These are phyloP conservation scores for Rhododendron kiyosumense DNA, from an alignment of 148 eudicot genomes.

Conservation along the genomic window DNA sequence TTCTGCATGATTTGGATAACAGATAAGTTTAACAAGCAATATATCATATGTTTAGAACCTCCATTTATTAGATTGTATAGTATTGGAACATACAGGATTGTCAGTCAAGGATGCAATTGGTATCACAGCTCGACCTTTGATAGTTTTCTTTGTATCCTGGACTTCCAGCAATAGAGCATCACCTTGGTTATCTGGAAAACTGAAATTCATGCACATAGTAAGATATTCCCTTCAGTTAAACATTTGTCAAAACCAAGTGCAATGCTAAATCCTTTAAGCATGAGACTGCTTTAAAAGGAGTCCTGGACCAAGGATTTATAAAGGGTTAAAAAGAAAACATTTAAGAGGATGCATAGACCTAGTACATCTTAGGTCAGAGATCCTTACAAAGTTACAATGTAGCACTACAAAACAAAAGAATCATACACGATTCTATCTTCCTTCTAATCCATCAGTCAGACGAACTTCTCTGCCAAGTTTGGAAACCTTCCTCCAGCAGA, in stretches of 20 bases:
- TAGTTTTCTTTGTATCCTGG: constrained; percentile 45
- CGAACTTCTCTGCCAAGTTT: not conserved
- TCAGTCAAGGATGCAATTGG: constrained; percentile 61
- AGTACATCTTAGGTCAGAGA: not conserved
- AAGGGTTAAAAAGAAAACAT: not conserved
- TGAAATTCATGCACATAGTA: constrained; percentile 25
- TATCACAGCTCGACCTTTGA: constrained; percentile 66
- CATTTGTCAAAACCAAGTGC: not conserved
- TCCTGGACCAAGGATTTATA: not conserved
- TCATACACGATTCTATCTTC: not conserved
- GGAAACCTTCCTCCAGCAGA: not conserved
- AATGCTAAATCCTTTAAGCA: not conserved
- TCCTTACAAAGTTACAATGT: no score
- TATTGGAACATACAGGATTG: constrained; percentile 47
- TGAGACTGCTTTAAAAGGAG: not conserved
- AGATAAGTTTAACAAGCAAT: not conserved
- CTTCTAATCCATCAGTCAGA: not conserved
- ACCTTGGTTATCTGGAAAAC: constrained; percentile 76
- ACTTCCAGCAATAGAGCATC: constrained; percentile 74
- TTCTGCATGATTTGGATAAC: constrained; percentile 30
- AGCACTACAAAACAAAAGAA: not conserved
- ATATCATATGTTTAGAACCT: not conserved
- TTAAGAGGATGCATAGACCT: not conserved
- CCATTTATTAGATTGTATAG: not conserved
- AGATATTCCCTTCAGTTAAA: constrained; percentile 3